phyloP scores from a whole-genome alignment of 768 basidiomycete genomes.

The Trametes punicea region DNA sequence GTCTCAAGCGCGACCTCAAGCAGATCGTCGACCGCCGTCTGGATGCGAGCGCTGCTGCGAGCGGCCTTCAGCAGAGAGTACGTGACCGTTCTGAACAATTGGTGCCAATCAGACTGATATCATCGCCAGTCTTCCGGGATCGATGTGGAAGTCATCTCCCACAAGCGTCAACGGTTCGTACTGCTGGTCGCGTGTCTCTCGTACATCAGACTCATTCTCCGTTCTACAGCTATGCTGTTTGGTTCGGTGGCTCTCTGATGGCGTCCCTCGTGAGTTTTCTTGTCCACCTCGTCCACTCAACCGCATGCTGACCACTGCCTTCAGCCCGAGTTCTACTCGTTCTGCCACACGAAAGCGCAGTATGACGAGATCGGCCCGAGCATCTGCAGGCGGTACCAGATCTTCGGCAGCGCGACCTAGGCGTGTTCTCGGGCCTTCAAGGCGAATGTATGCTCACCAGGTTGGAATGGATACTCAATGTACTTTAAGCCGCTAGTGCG shows the following conservation, averaged over 20 bases:
- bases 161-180: conserved; percentile 96
- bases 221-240: conserved; percentile 76
- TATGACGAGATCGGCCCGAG: conserved; percentile 93
- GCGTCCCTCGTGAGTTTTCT: conserved; percentile 76
- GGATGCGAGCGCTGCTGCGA: conserved; percentile 67
- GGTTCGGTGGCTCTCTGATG: conserved; percentile 95
- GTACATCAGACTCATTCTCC: conserved; percentile 1
- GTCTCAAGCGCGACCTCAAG: conserved; percentile 93
- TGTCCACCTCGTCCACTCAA: not conserved
- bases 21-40: conserved; percentile 90
- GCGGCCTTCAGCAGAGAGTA: conserved; percentile 76
- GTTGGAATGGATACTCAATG: conserved; percentile 15
- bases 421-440: not conserved
- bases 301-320: not conserved
- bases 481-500: conserved; percentile 12
- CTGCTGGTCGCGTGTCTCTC: conserved; percentile 15
- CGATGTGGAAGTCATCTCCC: conserved; percentile 96
- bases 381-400: conserved; percentile 90
- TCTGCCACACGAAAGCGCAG: conserved; percentile 91
- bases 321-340: conserved; percentile 93
- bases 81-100: conserved; percentile 19
- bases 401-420: conserved; percentile 86
- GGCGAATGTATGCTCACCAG: conserved; percentile 12
- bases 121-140: conserved; percentile 81
- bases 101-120: not conserved